Percentiles rank a stretch among this genome's conserved stretches.
These are phyloP conservation scores for Debaryomycetaceae sp. DNA, from an alignment of 1,139 yeast genomes.

Conservation along the genomic window DNA sequence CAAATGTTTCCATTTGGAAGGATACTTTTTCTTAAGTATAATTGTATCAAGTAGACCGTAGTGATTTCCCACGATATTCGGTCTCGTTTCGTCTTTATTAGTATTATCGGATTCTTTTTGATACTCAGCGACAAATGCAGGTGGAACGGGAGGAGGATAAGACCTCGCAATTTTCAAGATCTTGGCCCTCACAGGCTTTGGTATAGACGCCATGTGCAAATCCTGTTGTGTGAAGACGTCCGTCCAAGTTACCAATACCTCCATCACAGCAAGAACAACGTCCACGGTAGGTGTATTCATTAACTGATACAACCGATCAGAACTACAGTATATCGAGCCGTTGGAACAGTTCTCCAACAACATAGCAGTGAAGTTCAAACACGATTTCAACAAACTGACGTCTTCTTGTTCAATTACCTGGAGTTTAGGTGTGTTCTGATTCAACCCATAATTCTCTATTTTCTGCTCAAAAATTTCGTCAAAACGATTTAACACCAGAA, in stretches of 20 bases:
- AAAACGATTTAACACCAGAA: slow-evolving; percentile 68
- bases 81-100: slow-evolving; percentile 12
- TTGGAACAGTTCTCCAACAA: slow-evolving; percentile 70
- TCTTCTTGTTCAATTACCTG: slow-evolving; percentile 46
- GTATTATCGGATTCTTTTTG: slow-evolving; percentile 8
- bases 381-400: slow-evolving; percentile 41
- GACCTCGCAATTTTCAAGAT: slow-evolving; percentile 52
- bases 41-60: slow-evolving; percentile 54
- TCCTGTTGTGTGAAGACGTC: slow-evolving; percentile 46
- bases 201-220: slow-evolving; percentile 40
- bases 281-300: slow-evolving; percentile 59
- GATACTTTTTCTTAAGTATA: slow-evolving; percentile 44
- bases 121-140: slow-evolving; percentile 23
- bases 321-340: slow-evolving; percentile 64
- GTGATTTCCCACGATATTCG: slow-evolving; percentile 42
- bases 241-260: slow-evolving; percentile 58
- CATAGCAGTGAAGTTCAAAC: slow-evolving; percentile 60
- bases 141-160: slow-evolving; percentile 52
- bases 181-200: slow-evolving; percentile 41
- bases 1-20: slow-evolving; percentile 55
- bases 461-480: slow-evolving; percentile 61
- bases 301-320: slow-evolving; percentile 59
- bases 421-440: slow-evolving; percentile 45
- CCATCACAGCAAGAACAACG: slow-evolving; percentile 60
- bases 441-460: slow-evolving; percentile 54